Percentiles rank a stretch among this genome's conserved stretches.
Evolutionary conservation across 768 basidiomycete genomes (phyloP).

Genomic region (Lactifluus subvellereus): DNA sequence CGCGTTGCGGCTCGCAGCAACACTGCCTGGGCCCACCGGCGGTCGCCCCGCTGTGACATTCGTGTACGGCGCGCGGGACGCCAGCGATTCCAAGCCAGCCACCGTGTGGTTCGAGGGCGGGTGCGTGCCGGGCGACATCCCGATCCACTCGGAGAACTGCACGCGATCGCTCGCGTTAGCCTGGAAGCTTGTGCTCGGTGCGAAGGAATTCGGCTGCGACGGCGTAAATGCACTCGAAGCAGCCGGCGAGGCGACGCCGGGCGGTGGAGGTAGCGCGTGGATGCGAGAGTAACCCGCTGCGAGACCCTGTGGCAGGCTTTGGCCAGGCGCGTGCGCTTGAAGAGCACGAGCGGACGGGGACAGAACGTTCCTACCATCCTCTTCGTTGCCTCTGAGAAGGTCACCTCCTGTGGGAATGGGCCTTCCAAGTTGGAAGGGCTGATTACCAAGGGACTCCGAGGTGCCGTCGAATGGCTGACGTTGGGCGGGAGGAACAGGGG

Average conservation of each 20-base stretch:
- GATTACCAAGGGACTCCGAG: conserved; percentile 35
- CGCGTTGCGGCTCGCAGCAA: conserved; percentile 27
- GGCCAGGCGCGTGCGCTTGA: conserved; percentile 84
- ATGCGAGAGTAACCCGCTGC: conserved; percentile 88
- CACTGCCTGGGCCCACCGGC: conserved; percentile 20
- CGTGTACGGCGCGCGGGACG: conserved; percentile 53
- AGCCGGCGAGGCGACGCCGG: conserved; percentile 35
- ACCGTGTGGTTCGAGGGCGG: conserved; percentile 27
- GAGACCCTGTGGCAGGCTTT: conserved; percentile 86
- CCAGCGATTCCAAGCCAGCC: conserved; percentile 44
- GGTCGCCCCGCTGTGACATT: conserved; percentile 34
- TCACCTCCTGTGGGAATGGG: conserved; percentile 30
- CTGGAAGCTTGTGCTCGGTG: conserved; percentile 28
- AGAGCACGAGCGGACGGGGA: conserved; percentile 75
- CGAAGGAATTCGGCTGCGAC: conserved; percentile 26
- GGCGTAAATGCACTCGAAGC: conserved; percentile 31
- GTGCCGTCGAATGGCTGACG: conserved; percentile 27
- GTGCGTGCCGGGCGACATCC: conserved; percentile 30
- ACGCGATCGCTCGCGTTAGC: conserved; percentile 23
- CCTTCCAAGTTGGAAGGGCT: conserved; percentile 36
- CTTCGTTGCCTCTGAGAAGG: conserved; percentile 25
- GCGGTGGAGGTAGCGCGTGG: conserved; percentile 54
- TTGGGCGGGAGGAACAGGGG: conserved; percentile 21
- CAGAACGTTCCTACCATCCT: conserved; percentile 35
- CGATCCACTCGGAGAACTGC: conserved; percentile 30